A percentile compares a stretch with the other conserved stretches of the same genome.
Conservation (phyloP, 2,329 filamentous ascomycete species). For the Colletotrichum lupini region DNA sequence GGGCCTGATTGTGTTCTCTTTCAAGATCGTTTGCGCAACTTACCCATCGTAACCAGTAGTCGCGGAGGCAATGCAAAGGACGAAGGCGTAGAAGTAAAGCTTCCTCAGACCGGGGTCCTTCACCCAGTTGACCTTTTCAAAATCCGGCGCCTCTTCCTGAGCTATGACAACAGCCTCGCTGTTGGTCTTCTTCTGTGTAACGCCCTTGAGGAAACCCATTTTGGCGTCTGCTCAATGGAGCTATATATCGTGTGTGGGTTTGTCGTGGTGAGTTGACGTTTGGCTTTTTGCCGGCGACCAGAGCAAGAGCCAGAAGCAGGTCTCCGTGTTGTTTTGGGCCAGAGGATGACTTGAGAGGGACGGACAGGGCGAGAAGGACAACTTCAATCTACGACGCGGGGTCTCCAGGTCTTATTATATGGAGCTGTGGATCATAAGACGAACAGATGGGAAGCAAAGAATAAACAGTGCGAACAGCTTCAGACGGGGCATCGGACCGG, state of each 20-base stretch:
- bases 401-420: conserved; percentile 31
- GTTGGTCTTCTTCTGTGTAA: conserved; percentile 32
- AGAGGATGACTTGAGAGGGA: conserved; percentile 15
- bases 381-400: conserved; percentile 9
- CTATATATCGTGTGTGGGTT: not conserved
- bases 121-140: conserved; percentile 62
- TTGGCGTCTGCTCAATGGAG: conserved; percentile 10
- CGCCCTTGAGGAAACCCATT: conserved; percentile 31
- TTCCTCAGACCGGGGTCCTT: conserved; percentile 66
- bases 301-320: conserved; percentile 23
- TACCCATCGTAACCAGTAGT: conserved; percentile 68
- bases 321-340: conserved; percentile 7
- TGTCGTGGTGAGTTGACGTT: not conserved
- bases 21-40: conserved; percentile 27
- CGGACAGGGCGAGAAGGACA: not conserved
- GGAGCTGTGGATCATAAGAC: conserved; percentile 22
- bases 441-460: conserved; percentile 13
- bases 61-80: conserved; percentile 65
- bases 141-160: conserved; percentile 60
- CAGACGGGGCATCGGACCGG: conserved; percentile 13
- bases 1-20: not conserved
- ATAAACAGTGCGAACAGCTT: conserved; percentile 15
- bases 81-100: conserved; percentile 63
- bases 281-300: conserved; percentile 11
- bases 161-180: conserved; percentile 39